Evolutionary conservation across 2,329 filamentous ascomycete genomes (phyloP), one percentile per base, ranked within the genome.

Genomic region (Pseudocercospora eumusae): DNA sequence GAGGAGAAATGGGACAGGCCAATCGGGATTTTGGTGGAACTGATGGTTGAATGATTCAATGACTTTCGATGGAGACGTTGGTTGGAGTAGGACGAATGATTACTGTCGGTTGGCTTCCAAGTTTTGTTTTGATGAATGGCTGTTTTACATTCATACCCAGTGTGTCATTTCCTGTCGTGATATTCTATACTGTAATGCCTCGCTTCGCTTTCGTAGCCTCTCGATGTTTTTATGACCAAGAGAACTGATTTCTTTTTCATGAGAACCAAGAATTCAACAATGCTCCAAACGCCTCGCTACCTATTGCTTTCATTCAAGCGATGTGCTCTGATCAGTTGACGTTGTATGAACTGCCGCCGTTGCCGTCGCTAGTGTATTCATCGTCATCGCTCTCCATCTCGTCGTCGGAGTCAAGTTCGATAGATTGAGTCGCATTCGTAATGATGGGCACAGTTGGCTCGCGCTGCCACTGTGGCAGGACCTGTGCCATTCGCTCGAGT

Each of bases 371-470:
- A 52, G 56, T 59, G 18, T 58, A 59, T 31, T 47, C 59, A 40
- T 61, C 58, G 7, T 45, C 61, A 10, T 60, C 59, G 13, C 15
- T 49, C n/a, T 61, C 62, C 11, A 50, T 36, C 9, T 61, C 62
- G 15, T 64, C 62, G 20, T 64, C 62, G n/a, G 53, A 55, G 2
- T 64, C 62, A 18, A 58, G 33, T 21, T 57, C 59, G 20, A 55
- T 57, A 10, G 57, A 55, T 18, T 33, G 27, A n/a, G 36, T 18
- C 15, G 36, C 36, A 18, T 40, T 40, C 36, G 56, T 42, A 9
- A 59, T 44, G n/a, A 49, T 56, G 6, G 59, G 50, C 25, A 36
- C 21, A 18, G 53, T 45, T 11, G 57, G 23, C n/a, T 61, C 59
- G 15, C 20, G 27, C n/a, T 50, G 57, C 62, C 59, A 61, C 8